Conservation (phyloP, 176 grass and related monocot genomes). For the Elymus sibiricus region DNA sequence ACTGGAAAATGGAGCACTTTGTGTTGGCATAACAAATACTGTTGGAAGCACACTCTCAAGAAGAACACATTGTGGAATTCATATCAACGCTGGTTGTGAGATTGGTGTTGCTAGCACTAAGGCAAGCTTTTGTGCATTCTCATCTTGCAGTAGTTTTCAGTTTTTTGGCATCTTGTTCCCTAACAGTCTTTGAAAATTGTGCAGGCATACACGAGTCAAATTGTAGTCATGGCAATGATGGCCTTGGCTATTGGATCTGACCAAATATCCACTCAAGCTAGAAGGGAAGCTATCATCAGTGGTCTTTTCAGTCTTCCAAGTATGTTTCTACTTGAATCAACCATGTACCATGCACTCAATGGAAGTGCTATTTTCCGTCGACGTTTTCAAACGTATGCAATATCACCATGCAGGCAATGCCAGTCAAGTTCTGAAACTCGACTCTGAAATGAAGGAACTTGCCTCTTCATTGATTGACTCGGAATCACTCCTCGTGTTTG, state of each 20-base stretch:
- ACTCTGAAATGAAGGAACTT: constrained; percentile 89
- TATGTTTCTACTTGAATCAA: constrained; percentile 27
- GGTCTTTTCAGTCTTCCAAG: constrained; percentile 64
- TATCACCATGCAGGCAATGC: constrained; percentile 38
- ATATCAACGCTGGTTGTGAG: constrained; percentile 96
- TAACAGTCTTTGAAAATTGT: constrained; percentile 6
- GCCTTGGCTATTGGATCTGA: constrained; percentile 93
- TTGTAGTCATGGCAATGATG: constrained; percentile 96
- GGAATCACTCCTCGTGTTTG: constrained; percentile 80
- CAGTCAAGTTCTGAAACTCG: constrained; percentile 81
- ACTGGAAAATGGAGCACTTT: constrained; percentile 76
- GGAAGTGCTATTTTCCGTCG: neutral
- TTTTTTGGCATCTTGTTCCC: neutral
- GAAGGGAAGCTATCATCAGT: constrained; percentile 65
- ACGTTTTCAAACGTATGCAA: neutral
- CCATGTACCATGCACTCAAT: neutral
- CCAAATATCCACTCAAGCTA: constrained; percentile 80
- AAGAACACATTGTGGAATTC: constrained; percentile 92
- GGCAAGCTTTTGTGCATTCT: constrained; percentile 32
- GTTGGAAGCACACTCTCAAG: constrained; percentile 90
- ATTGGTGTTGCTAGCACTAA: constrained; percentile 99
- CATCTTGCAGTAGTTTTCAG: neutral
- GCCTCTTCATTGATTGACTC: constrained; percentile 70
- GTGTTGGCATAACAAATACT: constrained; percentile 96
- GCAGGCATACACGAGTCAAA: constrained; percentile 96